These are phyloP conservation scores for Punctularia strigosozonata DNA, from an alignment of 768 basidiomycete species.

Conservation along the genomic window DNA sequence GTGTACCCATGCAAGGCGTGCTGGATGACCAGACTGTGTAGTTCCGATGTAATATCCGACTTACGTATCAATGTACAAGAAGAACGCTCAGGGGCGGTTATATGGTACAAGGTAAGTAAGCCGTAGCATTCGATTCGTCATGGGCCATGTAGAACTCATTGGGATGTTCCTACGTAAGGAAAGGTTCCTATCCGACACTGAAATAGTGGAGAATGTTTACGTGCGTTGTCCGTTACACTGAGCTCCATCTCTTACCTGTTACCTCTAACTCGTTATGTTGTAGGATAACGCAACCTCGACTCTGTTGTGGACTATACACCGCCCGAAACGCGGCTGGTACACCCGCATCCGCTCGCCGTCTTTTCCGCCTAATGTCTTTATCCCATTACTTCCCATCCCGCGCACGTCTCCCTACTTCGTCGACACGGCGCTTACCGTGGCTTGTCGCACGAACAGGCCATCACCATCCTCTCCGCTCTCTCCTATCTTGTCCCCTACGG, in stretches of 20 bases:
- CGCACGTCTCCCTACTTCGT: slow-evolving; percentile 17
- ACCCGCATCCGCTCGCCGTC: slow-evolving; percentile 61
- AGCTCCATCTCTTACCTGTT: neutral
- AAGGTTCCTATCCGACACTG: slow-evolving; percentile 58
- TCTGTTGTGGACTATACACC: slow-evolving; percentile 66
- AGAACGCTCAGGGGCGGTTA: slow-evolving; percentile 42
- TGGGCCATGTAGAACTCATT: too few species aligned
- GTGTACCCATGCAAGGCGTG: too few species aligned
- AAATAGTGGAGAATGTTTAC: slow-evolving; percentile 58
- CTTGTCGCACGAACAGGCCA: slow-evolving; percentile 20
- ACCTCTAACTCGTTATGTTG: neutral
- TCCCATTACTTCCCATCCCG: slow-evolving; percentile 22
- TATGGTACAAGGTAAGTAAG: slow-evolving; percentile 61
- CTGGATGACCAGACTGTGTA: too few species aligned
- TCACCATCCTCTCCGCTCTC: neutral
- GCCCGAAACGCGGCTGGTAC: slow-evolving; percentile 78
- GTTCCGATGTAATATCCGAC: slow-evolving; percentile 65
- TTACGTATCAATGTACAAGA: slow-evolving; percentile 53
- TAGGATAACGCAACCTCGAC: slow-evolving; percentile 61
- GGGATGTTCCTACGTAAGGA: slow-evolving; percentile 45
- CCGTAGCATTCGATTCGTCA: slow-evolving; percentile 5
- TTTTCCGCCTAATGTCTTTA: slow-evolving; percentile 42
- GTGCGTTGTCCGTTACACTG: slow-evolving; percentile 34
- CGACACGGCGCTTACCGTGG: slow-evolving; percentile 22
- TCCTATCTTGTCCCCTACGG: slow-evolving; percentile 3